These are phyloP conservation scores for Ceratobasidium sp. DNA, from an alignment of 1,284 basidiomycete genomes.

Conservation along the genomic window DNA sequence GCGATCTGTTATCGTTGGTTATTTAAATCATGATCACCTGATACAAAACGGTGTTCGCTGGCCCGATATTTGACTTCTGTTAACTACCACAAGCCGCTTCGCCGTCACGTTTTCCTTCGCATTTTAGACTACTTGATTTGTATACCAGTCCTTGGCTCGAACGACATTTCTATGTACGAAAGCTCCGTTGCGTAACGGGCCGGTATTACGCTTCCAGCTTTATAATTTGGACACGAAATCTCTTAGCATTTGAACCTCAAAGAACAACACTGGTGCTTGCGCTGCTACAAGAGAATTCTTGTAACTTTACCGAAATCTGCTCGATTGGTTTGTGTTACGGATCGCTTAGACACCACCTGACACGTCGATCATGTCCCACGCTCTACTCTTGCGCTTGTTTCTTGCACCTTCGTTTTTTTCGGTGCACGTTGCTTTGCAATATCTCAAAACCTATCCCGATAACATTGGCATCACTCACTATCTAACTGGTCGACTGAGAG, in stretches of 20 bases:
- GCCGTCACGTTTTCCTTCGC: too few relatives aligned
- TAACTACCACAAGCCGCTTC: too few relatives aligned
- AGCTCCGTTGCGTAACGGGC: too few relatives aligned
- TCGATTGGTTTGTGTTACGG: not conserved
- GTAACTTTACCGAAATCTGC: not conserved
- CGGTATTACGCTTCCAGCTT: too few relatives aligned
- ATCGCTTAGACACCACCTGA: constrained; percentile 1
- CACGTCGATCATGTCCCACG: constrained; percentile 57
- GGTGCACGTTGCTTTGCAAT: constrained; percentile 89
- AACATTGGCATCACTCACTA: constrained; percentile 98
- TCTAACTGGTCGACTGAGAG: constrained; percentile 82
- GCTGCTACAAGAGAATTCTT: not conserved
- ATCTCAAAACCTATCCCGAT: constrained; percentile 88
- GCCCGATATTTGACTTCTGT: constrained; percentile 21
- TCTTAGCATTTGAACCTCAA: not conserved
- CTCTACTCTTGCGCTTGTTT: constrained; percentile 85
- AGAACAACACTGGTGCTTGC: not conserved
- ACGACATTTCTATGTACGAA: too few relatives aligned
- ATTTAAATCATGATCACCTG: constrained; percentile 15
- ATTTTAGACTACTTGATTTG: too few relatives aligned
- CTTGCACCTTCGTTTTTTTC: constrained; percentile 91
- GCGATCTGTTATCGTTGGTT: not conserved
- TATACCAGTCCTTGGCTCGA: too few relatives aligned
- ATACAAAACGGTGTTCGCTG: constrained; percentile 7
- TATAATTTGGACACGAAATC: too few relatives aligned